A percentile compares a stretch with the other conserved stretches of the same genome.
Conservation (phyloP, 768 basidiomycete genomes). For the Chalciporus chontae region DNA sequence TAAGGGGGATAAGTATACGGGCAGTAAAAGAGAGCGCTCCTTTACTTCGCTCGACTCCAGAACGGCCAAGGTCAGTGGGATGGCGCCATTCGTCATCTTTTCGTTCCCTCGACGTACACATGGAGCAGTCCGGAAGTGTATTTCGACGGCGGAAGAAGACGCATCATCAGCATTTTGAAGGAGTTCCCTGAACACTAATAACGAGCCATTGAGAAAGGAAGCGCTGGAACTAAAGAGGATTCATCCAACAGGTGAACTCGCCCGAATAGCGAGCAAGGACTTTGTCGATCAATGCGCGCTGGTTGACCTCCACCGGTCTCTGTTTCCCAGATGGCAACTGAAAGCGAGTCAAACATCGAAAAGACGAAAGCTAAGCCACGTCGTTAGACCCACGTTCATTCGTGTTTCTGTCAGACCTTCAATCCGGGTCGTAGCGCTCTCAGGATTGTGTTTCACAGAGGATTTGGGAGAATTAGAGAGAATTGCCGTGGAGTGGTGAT, state of each 20-base stretch:
- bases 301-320: conserved; percentile 52
- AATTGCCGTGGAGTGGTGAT: too few species aligned
- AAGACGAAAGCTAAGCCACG: too few species aligned
- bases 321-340: too few species aligned
- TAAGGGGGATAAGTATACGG: conserved; percentile 22
- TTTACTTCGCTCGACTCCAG: conserved; percentile 53
- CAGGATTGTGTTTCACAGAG: too few species aligned
- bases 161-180: conserved; percentile 95
- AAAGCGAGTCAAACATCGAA: too few species aligned
- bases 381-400: too few species aligned
- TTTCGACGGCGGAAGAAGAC: conserved; percentile 66
- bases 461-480: too few species aligned
- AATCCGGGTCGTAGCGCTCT: too few species aligned
- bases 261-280: conserved; percentile 93
- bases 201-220: neutral
- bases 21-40: neutral
- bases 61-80: conserved; percentile 43
- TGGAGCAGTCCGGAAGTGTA: conserved; percentile 64
- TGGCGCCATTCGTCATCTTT: neutral
- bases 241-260: conserved; percentile 65
- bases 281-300: conserved; percentile 90
- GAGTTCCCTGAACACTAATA: conserved; percentile 67
- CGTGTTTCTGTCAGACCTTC: too few species aligned
- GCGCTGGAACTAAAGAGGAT: neutral
- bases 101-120: conserved; percentile 35